A percentile compares a stretch with the other conserved stretches of the same genome.
Conservation (phyloP, 1,284 basidiomycete species). For the Sporisorium iseilematis-ciliati region DNA sequence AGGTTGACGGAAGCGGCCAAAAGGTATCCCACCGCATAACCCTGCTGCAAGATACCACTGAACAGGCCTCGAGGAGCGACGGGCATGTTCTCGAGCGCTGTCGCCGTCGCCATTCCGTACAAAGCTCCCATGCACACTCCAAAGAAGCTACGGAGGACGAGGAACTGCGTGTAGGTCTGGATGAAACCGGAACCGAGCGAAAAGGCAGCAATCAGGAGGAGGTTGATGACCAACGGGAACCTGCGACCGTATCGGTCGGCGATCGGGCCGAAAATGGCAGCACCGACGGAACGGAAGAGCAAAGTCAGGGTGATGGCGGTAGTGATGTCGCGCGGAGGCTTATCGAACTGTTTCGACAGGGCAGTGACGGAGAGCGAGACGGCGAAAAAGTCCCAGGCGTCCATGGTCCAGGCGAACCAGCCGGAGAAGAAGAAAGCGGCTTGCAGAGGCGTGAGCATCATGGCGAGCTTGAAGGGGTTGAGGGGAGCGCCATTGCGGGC, state of each 20-base stretch:
- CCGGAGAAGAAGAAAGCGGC: slow-evolving; percentile 61
- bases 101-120: slow-evolving; percentile 55
- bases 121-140: slow-evolving; percentile 77
- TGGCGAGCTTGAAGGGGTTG: slow-evolving; percentile 63
- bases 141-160: slow-evolving; percentile 71
- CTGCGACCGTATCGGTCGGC: slow-evolving; percentile 83
- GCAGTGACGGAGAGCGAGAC: slow-evolving; percentile 60
- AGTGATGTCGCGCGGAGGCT: slow-evolving; percentile 46
- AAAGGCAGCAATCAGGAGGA: slow-evolving; percentile 72
- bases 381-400: slow-evolving; percentile 67
- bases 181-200: slow-evolving; percentile 78
- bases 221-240: slow-evolving; percentile 84
- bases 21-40: slow-evolving; percentile 76
- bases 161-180: slow-evolving; percentile 72
- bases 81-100: slow-evolving; percentile 87
- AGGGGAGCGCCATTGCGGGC: slow-evolving; percentile 59
- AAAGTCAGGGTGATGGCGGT: slow-evolving; percentile 89
- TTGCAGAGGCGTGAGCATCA: slow-evolving; percentile 59
- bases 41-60: slow-evolving; percentile 85
- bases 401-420: slow-evolving; percentile 64
- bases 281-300: slow-evolving; percentile 87
- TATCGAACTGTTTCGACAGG: slow-evolving; percentile 38
- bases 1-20: slow-evolving; percentile 81
- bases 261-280: slow-evolving; percentile 78
- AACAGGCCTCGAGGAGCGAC: slow-evolving; percentile 86